A percentile compares a stretch with the other conserved stretches of the same genome.
Evolutionary conservation across 257 asterid genomes (phyloP).

Genomic region (Gynochthodes officinalis): DNA sequence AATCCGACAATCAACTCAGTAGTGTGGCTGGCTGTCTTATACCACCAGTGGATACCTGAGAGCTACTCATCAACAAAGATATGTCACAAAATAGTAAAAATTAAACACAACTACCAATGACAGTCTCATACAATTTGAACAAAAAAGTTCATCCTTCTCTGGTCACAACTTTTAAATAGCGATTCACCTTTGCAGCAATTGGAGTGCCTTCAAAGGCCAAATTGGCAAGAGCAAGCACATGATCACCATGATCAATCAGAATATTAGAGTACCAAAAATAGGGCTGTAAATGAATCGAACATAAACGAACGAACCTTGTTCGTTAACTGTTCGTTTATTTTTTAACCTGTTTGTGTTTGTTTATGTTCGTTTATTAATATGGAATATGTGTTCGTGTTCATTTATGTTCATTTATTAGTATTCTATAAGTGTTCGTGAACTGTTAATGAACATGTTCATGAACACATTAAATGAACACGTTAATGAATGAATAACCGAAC

Average conservation of each 20-base stretch:
- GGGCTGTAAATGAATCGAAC: no score
- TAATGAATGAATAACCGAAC: no score
- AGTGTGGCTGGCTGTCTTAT: slow-evolving; percentile 91
- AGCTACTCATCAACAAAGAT: slow-evolving; percentile 37
- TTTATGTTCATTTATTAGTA: no score
- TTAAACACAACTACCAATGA: not conserved
- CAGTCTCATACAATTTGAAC: not conserved
- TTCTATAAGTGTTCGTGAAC: no score
- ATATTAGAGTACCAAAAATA: slow-evolving; percentile 76
- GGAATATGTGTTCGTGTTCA: no score
- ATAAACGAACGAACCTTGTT: no score
- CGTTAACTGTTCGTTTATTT: no score
- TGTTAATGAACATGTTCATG: no score
- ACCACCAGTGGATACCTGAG: slow-evolving; percentile 91
- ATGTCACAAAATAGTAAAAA: not conserved
- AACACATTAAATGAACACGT: no score
- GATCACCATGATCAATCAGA: slow-evolving; percentile 74
- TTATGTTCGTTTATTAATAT: no score
- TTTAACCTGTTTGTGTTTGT: no score
- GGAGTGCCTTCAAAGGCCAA: slow-evolving; percentile 50
- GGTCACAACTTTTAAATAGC: slow-evolving; percentile 17
- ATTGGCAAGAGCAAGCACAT: slow-evolving; percentile 74
- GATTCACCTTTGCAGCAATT: slow-evolving; percentile 31
- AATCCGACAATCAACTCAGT: slow-evolving; percentile 91
- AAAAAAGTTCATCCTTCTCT: not conserved